Percentiles rank a stretch among this genome's conserved stretches.
These are phyloP conservation scores for Neonectria coccinea DNA, from an alignment of 2,329 filamentous ascomycete species.

Conservation along the genomic window DNA sequence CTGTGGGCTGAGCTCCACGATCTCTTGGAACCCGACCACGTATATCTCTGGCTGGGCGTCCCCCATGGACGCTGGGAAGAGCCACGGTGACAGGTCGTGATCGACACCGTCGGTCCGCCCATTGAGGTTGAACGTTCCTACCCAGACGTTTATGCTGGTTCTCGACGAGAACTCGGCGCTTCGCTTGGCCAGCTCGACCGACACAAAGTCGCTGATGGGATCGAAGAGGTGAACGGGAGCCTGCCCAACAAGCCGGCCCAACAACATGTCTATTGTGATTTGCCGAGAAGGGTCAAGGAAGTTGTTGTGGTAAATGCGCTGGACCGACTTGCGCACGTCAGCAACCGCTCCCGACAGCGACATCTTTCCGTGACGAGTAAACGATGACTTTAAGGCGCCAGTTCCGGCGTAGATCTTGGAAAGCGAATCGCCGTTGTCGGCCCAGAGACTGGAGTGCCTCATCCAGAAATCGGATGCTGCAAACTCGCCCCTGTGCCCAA, in stretches of 20 bases:
- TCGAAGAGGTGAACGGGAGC: conserved; percentile 88
- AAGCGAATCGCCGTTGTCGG: conserved; percentile 93
- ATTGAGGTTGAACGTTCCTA: conserved; percentile 95
- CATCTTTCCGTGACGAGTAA: conserved; percentile 95
- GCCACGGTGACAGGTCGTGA: conserved; percentile 86
- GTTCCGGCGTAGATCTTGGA: conserved; percentile 98
- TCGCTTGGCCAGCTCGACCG: conserved; percentile 76
- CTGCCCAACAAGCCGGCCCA: conserved; percentile 88
- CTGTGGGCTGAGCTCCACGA: conserved; percentile 96
- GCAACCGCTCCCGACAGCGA: conserved; percentile 91
- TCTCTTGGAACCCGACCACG: conserved; percentile 95
- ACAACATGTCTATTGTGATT: conserved; percentile 92
- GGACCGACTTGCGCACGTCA: conserved; percentile 95
- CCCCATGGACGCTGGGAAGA: conserved; percentile 73
- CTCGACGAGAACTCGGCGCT: conserved; percentile 80
- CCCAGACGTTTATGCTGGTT: conserved; percentile 81
- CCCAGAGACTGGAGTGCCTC: conserved; percentile 93
- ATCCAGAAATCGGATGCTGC: conserved; percentile 88
- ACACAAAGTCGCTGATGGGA: conserved; percentile 92
- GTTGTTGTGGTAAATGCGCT: conserved; percentile 96
- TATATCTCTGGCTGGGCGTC: conserved; percentile 83
- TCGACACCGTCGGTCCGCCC: conserved; percentile 83
- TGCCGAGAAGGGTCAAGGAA: conserved; percentile 94
- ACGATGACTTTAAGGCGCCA: conserved; percentile 93
- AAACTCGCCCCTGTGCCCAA: conserved; percentile 76